phyloP scores from a whole-genome alignment of 768 basidiomycete species.

The Coprinopsis sp. region DNA sequence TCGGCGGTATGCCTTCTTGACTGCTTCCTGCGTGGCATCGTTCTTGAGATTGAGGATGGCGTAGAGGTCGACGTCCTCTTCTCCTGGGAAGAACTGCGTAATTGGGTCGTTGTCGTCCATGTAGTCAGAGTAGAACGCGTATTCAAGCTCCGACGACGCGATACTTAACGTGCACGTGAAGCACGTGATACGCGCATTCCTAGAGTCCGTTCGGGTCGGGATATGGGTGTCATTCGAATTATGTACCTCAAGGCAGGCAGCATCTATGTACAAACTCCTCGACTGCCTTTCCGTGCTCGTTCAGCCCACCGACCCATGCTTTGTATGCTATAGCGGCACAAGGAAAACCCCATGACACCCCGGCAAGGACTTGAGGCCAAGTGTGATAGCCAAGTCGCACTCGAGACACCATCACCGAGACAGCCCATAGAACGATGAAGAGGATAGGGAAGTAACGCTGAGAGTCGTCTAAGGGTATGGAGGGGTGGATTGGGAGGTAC shows the following conservation, averaged over 20 bases:
- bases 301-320: conserved; percentile 45
- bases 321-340: conserved; percentile 55
- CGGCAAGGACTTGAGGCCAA: conserved; percentile 60
- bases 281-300: conserved; percentile 16
- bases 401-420: conserved; percentile 54
- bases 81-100: conserved; percentile 69
- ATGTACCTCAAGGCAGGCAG: conserved; percentile 1
- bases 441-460: conserved; percentile 42
- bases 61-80: conserved; percentile 75
- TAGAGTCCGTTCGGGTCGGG: too few relatives aligned
- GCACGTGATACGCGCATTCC: too few relatives aligned
- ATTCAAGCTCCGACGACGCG: too few relatives aligned
- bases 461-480: conserved; percentile 35
- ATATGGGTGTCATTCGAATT: too few relatives aligned
- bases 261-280: conserved; percentile 18
- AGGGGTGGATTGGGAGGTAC: conserved; percentile 55
- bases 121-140: neutral
- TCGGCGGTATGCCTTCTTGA: conserved; percentile 82
- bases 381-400: conserved; percentile 79
- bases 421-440: conserved; percentile 52
- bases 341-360: conserved; percentile 47
- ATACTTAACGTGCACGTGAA: too few relatives aligned
- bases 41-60: conserved; percentile 55
- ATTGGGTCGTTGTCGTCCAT: conserved; percentile 77
- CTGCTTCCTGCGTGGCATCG: conserved; percentile 56